Evolutionary conservation across 2,329 filamentous ascomycete species (phyloP).

Genomic region (Amesomyces nigricolor): DNA sequence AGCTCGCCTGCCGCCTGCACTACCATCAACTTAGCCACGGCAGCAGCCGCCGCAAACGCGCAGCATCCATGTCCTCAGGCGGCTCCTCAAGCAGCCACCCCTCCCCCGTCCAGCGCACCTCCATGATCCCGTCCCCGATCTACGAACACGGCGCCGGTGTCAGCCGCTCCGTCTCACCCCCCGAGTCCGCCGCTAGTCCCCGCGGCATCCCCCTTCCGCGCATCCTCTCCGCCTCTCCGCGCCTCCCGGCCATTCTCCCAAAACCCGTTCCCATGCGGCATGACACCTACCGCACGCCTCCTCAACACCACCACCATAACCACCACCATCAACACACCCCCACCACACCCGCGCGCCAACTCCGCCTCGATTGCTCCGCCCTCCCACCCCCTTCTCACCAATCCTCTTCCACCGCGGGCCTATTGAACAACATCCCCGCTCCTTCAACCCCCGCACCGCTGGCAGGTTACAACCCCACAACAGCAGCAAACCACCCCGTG

Average conservation of each 20-base stretch:
- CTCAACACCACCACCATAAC: conserved; percentile 43
- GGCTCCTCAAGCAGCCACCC: conserved; percentile 48
- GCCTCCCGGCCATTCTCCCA: conserved; percentile 58
- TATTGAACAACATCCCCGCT: too few species aligned
- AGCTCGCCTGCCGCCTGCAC: conserved; percentile 79
- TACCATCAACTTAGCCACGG: conserved; percentile 82
- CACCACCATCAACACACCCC: conserved; percentile 32
- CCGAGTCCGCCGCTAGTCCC: conserved; percentile 41
- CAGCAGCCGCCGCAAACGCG: conserved; percentile 72
- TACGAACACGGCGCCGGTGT: conserved; percentile 36
- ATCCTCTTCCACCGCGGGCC: too few species aligned
- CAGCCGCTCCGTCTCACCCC: conserved; percentile 46
- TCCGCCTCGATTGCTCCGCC: conserved; percentile 56
- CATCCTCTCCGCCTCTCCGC: conserved; percentile 46
- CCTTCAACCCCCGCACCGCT: too few species aligned
- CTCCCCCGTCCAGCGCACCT: conserved; percentile 45
- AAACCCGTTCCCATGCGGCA: conserved; percentile 52
- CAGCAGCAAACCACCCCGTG: conserved; percentile 38
- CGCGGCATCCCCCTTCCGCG: conserved; percentile 48
- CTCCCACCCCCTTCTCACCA: conserved; percentile 35
- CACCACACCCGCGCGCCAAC: conserved; percentile 28
- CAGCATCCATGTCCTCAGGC: conserved; percentile 60
- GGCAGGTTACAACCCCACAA: too few species aligned
- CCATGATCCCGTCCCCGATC: conserved; percentile 44
- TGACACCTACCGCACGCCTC: conserved; percentile 37